A percentile compares a stretch with the other conserved stretches of the same genome.
phyloP scores from a whole-genome alignment of 768 basidiomycete genomes.

The Pisolithus sp. region DNA sequence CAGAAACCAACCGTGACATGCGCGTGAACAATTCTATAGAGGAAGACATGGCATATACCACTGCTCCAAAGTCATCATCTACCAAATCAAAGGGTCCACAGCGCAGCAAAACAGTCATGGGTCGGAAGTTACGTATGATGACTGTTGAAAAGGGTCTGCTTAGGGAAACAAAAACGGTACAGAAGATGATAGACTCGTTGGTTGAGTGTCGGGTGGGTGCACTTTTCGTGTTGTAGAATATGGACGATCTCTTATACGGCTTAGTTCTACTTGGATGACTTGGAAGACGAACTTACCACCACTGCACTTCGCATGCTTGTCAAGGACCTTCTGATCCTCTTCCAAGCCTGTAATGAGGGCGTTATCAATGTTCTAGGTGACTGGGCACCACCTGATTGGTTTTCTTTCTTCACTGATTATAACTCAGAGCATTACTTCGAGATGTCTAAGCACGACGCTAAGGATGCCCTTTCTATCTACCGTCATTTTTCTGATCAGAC shows the following conservation, averaged over 20 bases:
- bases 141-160: conserved; percentile 94
- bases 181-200: conserved; percentile 82
- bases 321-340: conserved; percentile 91
- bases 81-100: conserved; percentile 34
- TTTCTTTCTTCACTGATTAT: conserved; percentile 7
- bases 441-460: conserved; percentile 92
- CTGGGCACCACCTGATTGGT: conserved; percentile 25
- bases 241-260: not conserved
- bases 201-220: conserved; percentile 78
- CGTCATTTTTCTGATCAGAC: conserved; percentile 93
- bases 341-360: conserved; percentile 96
- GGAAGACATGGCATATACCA: conserved; percentile 40
- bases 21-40: conserved; percentile 58
- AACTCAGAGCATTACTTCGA: conserved; percentile 88
- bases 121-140: conserved; percentile 82
- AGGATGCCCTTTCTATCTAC: conserved; percentile 80
- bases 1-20: conserved; percentile 85
- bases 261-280: conserved; percentile 90
- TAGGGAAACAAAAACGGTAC: conserved; percentile 86
- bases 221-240: not conserved
- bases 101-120: conserved; percentile 72
- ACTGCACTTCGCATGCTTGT: conserved; percentile 89
- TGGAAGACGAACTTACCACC: conserved; percentile 87
- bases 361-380: conserved; percentile 75
- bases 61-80: conserved; percentile 26